Percentiles rank a stretch among this genome's conserved stretches.
phyloP scores from a whole-genome alignment of 2,329 filamentous ascomycete species.

The Raffaelea deltoideospora region DNA sequence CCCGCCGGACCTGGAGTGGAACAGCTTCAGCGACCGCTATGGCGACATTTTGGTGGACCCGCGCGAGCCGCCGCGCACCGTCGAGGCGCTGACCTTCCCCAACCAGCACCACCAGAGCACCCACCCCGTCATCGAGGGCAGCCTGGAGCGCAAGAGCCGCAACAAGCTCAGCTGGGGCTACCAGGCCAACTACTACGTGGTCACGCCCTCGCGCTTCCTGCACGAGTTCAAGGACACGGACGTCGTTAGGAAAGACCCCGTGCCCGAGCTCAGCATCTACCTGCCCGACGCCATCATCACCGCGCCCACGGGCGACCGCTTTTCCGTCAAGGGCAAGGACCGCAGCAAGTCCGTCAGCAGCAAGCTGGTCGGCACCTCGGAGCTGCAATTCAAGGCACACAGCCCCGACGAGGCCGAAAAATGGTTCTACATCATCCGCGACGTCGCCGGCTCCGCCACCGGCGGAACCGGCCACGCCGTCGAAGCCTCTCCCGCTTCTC shows the following conservation, averaged over 20 bases:
- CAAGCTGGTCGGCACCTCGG: slow-evolving; percentile 65
- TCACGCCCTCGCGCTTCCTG: slow-evolving; percentile 75
- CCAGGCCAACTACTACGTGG: slow-evolving; percentile 72
- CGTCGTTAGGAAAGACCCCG: slow-evolving; percentile 51
- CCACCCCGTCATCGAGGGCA: slow-evolving; percentile 72
- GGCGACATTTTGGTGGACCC: slow-evolving; percentile 63
- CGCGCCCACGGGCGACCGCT: slow-evolving; percentile 59
- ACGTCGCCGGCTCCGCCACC: slow-evolving; percentile 39
- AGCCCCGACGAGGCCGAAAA: slow-evolving; percentile 64
- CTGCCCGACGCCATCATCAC: slow-evolving; percentile 81
- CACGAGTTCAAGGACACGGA: slow-evolving; percentile 97
- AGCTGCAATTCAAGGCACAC: slow-evolving; percentile 79
- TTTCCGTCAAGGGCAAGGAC: slow-evolving; percentile 93
- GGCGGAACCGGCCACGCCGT: too few relatives aligned
- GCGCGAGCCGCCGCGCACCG: slow-evolving; percentile 53
- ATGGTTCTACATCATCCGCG: slow-evolving; percentile 65
- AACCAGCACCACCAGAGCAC: slow-evolving; percentile 77
- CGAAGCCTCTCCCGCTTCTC: too few relatives aligned
- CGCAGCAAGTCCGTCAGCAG: slow-evolving; percentile 64
- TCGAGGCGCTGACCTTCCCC: slow-evolving; percentile 65
- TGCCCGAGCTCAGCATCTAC: slow-evolving; percentile 78
- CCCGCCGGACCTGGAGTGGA: slow-evolving; percentile 81
- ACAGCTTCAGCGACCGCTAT: slow-evolving; percentile 62
- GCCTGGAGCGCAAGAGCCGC: slow-evolving; percentile 78
- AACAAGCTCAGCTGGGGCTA: slow-evolving; percentile 69